These are phyloP conservation scores for Vitis hybrid DNA, from an alignment of 177 flowering plant genomes.

Conservation along the genomic window DNA sequence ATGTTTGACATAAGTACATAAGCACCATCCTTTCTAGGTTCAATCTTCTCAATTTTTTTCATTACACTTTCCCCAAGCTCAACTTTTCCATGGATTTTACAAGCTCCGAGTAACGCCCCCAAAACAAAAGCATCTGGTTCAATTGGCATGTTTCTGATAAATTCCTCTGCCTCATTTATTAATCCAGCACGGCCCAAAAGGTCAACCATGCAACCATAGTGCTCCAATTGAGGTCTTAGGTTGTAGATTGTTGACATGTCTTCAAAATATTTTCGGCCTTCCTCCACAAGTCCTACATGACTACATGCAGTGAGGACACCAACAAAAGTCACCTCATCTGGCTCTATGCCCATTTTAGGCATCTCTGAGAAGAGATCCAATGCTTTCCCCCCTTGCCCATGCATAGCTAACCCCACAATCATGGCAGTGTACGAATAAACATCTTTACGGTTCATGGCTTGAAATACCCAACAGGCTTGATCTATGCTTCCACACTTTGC, in stretches of 20 bases:
- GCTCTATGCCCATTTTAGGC: constrained; percentile 37
- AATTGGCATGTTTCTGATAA: constrained; percentile 50
- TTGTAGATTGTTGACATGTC: constrained; percentile 36
- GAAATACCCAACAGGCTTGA: constrained; percentile 39
- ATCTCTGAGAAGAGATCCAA: constrained; percentile 47
- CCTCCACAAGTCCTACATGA: constrained; percentile 54
- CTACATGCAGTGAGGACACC: constrained; percentile 61
- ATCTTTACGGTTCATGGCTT: constrained; percentile 36
- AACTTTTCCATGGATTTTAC: constrained; percentile 41
- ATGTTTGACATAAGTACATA: constrained; percentile 63
- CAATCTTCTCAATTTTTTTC: constrained; percentile 35
- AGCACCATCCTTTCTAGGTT: constrained; percentile 49
- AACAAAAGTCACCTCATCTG: constrained; percentile 51
- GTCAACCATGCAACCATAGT: constrained; percentile 67
- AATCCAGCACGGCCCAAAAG: constrained; percentile 60
- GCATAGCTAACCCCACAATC: constrained; percentile 55
- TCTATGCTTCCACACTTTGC: constrained; percentile 61
- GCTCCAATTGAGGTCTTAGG: constrained; percentile 51
- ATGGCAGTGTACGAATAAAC: constrained; percentile 55
- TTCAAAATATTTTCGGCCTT: constrained; percentile 43
- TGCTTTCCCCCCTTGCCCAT: constrained; percentile 50
- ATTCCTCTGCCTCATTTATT: constrained; percentile 41
- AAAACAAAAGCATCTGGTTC: constrained; percentile 51
- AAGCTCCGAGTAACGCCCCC: constrained; percentile 57
- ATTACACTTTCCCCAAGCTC: constrained; percentile 40